Percentiles rank a stretch among this genome's conserved stretches.
phyloP scores from a whole-genome alignment of 1,139 yeast species.

The Eremothecium sinecaudum region DNA sequence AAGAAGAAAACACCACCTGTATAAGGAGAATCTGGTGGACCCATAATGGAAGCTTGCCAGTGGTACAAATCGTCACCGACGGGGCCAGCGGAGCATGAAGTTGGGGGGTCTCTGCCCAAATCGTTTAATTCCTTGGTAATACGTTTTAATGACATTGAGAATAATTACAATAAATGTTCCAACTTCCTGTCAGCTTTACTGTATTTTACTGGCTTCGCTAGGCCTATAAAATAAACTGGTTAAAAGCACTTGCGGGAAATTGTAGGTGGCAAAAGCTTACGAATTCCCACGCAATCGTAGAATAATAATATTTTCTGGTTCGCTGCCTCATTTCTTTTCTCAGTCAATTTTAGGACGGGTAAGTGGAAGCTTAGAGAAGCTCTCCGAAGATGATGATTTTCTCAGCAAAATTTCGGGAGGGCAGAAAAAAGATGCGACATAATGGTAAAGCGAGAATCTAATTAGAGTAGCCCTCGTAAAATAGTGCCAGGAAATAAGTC shows the following conservation, averaged over 20 bases:
- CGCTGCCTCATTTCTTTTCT: conserved; percentile 4
- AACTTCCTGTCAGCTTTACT: too few species aligned
- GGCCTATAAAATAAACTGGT: background rate
- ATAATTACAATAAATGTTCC: too few species aligned
- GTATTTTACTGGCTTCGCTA: conserved; percentile 1
- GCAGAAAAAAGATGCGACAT: too few species aligned
- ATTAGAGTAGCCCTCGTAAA: too few species aligned
- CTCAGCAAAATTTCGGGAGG: too few species aligned
- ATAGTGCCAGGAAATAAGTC: too few species aligned
- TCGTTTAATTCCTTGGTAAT: conserved; percentile 92
- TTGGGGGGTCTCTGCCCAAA: conserved; percentile 97
- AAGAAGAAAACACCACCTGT: conserved; percentile 90
- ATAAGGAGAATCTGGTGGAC: conserved; percentile 89
- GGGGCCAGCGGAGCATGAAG: conserved; percentile 98
- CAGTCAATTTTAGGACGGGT: too few species aligned
- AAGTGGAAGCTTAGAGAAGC: too few species aligned
- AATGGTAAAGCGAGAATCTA: too few species aligned
- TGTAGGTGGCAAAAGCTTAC: conserved; percentile 5
- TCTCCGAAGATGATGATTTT: too few species aligned
- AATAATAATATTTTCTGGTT: too few species aligned
- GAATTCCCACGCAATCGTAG: background rate
- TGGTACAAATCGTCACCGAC: conserved; percentile 92
- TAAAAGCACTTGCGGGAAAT: background rate
- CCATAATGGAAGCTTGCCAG: conserved; percentile 97
- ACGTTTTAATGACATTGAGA: conserved; percentile 77